Conservation (phyloP, 345 rosid species). For the Anacardium occidentale region DNA sequence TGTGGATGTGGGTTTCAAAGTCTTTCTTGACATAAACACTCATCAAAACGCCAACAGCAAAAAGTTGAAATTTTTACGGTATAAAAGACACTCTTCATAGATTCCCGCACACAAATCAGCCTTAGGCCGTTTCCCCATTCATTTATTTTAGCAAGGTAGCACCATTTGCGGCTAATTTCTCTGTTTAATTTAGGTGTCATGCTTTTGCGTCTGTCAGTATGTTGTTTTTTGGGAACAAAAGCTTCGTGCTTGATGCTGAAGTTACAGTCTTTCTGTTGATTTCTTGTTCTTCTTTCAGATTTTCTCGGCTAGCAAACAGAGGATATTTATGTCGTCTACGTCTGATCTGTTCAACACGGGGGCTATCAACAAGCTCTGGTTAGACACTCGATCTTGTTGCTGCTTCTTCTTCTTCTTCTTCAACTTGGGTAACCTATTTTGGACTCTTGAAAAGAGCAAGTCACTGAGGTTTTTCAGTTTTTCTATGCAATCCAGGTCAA, state of each 20-base stretch:
- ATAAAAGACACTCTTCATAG: neutral
- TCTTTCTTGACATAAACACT: neutral
- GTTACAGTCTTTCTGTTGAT: neutral
- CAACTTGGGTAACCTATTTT: neutral
- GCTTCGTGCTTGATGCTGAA: too few relatives aligned
- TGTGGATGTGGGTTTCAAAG: neutral
- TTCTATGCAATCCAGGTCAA: conserved; percentile 19
- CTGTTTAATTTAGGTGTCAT: neutral
- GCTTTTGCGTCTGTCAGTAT: too few relatives aligned
- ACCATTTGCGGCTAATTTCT: too few relatives aligned
- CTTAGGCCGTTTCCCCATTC: too few relatives aligned
- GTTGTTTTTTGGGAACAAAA: neutral
- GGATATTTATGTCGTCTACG: conserved; percentile 17
- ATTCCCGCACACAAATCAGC: too few relatives aligned
- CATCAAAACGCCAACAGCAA: too few relatives aligned
- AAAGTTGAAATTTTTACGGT: neutral
- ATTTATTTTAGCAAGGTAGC: too few relatives aligned
- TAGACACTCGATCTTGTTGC: conserved; percentile 8
- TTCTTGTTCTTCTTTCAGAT: neutral
- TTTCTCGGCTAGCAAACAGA: neutral
- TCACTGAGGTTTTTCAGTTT: conserved; percentile 11
- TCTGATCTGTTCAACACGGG: conserved; percentile 19
- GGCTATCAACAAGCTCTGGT: conserved; percentile 21
- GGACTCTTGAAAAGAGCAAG: conserved; percentile 19
- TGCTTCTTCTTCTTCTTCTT: conserved; percentile 3